Percentiles rank a stretch among this genome's conserved stretches.
These are phyloP conservation scores for Metschnikowia picachoensis DNA, from an alignment of 805 yeast species.

Conservation along the genomic window DNA sequence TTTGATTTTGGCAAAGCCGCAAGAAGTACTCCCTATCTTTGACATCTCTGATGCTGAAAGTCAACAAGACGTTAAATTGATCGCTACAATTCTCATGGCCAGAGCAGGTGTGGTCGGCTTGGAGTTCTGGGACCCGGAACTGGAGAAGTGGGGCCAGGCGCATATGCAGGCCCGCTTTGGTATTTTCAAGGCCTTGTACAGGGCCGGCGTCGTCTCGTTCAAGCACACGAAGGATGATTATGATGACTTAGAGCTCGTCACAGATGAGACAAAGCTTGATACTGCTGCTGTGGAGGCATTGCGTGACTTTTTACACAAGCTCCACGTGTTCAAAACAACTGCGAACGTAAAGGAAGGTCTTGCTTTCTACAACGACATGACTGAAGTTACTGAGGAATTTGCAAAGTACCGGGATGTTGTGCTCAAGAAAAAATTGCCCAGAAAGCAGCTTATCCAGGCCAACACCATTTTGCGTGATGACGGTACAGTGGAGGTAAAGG, in stretches of 20 bases:
- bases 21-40: slow-evolving; percentile 65
- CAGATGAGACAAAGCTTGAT: slow-evolving; percentile 61
- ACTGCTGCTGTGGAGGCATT: slow-evolving; percentile 72
- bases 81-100: slow-evolving; percentile 78
- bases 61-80: slow-evolving; percentile 59
- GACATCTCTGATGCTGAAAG: slow-evolving; percentile 56
- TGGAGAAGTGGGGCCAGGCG: slow-evolving; percentile 89
- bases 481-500: slow-evolving; percentile 52
- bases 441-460: slow-evolving; percentile 81
- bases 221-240: slow-evolving; percentile 44
- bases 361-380: slow-evolving; percentile 59
- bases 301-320: slow-evolving; percentile 61
- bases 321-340: slow-evolving; percentile 77
- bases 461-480: slow-evolving; percentile 52
- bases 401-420: slow-evolving; percentile 66
- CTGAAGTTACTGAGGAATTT: slow-evolving; percentile 62
- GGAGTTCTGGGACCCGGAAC: slow-evolving; percentile 82
- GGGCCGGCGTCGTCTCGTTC: slow-evolving; percentile 62
- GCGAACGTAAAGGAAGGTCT: slow-evolving; percentile 68
- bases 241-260: slow-evolving; percentile 55
- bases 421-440: slow-evolving; percentile 68
- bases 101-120: slow-evolving; percentile 81
- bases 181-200: slow-evolving; percentile 68
- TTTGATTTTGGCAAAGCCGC: slow-evolving; percentile 59
- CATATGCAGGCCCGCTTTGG: slow-evolving; percentile 93